These are phyloP conservation scores for Apiospora phragmitis DNA, from an alignment of 2,329 filamentous ascomycete genomes.

Conservation along the genomic window DNA sequence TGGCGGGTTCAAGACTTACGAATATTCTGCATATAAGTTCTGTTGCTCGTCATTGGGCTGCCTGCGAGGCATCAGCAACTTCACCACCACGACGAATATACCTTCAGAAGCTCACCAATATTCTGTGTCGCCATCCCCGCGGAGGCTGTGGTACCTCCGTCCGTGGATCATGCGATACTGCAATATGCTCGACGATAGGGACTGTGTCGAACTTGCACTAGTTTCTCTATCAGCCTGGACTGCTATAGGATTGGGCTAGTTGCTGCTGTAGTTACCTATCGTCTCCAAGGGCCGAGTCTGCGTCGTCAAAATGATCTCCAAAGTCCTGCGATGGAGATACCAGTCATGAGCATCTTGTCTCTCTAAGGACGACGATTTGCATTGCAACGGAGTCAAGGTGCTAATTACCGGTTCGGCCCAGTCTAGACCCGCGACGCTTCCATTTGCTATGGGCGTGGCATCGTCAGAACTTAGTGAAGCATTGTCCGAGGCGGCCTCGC, in stretches of 20 bases:
- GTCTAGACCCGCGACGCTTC: background rate
- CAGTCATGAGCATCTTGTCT: background rate
- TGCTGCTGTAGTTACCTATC: background rate
- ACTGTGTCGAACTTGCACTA: slow-evolving; percentile 31
- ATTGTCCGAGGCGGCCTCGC: background rate
- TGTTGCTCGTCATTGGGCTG: slow-evolving; percentile 32
- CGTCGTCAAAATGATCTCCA: slow-evolving; percentile 4
- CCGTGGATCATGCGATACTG: slow-evolving; percentile 32
- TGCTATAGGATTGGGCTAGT: background rate
- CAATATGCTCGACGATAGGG: slow-evolving; percentile 30
- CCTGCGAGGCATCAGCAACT: slow-evolving; percentile 21
- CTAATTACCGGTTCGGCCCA: slow-evolving; percentile 7
- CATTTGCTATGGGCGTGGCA: background rate
- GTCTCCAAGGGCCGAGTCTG: slow-evolving; percentile 9
- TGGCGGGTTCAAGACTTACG: slow-evolving; percentile 22
- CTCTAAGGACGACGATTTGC: background rate
- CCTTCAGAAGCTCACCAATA: slow-evolving; percentile 23
- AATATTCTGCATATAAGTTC: slow-evolving; percentile 31
- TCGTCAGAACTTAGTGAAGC: background rate
- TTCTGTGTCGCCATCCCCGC: slow-evolving; percentile 26
- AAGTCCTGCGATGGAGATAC: background rate
- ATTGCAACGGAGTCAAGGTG: background rate
- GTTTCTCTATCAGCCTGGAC: slow-evolving; percentile 20
- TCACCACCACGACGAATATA: background rate
- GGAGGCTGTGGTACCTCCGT: slow-evolving; percentile 31